Evolutionary conservation across 345 rosid genomes (phyloP).

Genomic region (Bruguiera sexangula): DNA sequence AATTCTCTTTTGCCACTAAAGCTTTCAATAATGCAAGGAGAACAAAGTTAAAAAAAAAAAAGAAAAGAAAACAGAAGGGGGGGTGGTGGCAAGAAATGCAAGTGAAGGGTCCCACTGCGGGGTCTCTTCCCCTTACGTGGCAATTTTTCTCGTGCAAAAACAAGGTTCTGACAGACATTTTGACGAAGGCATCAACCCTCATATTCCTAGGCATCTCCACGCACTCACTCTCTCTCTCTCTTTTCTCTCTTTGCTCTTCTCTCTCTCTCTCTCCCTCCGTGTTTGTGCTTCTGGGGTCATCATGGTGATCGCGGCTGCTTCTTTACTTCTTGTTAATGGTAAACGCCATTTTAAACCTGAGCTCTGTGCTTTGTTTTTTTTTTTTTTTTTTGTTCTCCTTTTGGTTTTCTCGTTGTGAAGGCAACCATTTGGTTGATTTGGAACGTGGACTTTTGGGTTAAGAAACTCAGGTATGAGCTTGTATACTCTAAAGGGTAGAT

Average conservation of each 20-base stretch:
- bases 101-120: neutral
- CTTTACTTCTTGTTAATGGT: slow-evolving; percentile 55
- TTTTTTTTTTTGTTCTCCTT: slow-evolving; percentile 4
- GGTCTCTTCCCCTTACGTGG: neutral
- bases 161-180: slow-evolving; percentile 2
- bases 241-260: neutral
- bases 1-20: too few species aligned
- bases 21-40: too few species aligned
- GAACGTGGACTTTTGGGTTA: neutral
- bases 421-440: neutral
- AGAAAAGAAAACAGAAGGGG: neutral
- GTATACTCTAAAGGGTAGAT: neutral
- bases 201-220: slow-evolving; percentile 8
- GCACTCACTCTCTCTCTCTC: neutral
- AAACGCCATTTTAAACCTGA: slow-evolving; percentile 11
- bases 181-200: neutral
- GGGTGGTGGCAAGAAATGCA: neutral
- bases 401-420: neutral
- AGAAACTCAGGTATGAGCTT: neutral
- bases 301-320: slow-evolving; percentile 77
- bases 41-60: too few species aligned
- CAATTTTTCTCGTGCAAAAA: neutral
- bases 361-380: neutral
- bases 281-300: slow-evolving; percentile 18
- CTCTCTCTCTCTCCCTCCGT: neutral